phyloP scores from a whole-genome alignment of 2,329 filamentous ascomycete genomes.

The Fusarium xyrophilum region DNA sequence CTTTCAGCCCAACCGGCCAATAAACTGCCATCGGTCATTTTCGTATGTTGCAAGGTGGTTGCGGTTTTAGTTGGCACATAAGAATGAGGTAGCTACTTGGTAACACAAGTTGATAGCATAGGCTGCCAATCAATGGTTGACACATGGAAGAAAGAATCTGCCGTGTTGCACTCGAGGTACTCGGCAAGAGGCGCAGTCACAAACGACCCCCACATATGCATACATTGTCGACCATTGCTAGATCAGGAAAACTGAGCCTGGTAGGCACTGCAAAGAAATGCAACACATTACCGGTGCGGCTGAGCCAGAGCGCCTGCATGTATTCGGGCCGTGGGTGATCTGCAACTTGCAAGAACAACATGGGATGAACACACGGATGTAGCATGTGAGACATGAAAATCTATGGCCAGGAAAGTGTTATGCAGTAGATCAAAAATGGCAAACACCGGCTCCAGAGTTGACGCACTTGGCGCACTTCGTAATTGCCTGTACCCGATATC shows the following conservation, averaged over 20 bases:
- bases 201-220: neutral
- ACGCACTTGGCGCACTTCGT: neutral
- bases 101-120: neutral
- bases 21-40: neutral
- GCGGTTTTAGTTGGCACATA: neutral
- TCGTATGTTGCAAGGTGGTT: fast-evolving
- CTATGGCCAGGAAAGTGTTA: fast-evolving
- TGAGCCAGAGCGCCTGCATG: fast-evolving
- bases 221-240: neutral
- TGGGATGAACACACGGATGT: neutral
- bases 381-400: neutral
- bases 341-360: neutral
- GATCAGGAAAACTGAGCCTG: fast-evolving
- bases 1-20: neutral
- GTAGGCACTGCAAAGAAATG: neutral
- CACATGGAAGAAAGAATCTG: neutral
- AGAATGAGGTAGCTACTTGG: fast-evolving
- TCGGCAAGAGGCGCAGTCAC: neutral
- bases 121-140: neutral
- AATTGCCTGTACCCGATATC: neutral
- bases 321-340: neutral
- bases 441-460: fast-evolving
- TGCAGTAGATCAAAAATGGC: neutral
- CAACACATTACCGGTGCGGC: neutral
- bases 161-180: neutral